phyloP scores from a whole-genome alignment of 805 yeast genomes.

The Nakazawaea ernobii region DNA sequence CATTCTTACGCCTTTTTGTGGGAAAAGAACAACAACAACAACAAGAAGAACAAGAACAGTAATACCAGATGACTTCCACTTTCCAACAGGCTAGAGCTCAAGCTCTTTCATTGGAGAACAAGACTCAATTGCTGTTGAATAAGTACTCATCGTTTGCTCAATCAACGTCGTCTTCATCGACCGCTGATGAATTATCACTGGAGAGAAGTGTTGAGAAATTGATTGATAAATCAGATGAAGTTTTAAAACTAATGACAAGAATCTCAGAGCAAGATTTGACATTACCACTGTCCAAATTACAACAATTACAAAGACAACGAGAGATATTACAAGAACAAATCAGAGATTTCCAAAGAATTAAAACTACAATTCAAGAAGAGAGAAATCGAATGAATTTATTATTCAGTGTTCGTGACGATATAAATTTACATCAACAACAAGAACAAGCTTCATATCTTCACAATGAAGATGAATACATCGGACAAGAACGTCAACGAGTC shows the following conservation, averaged over 20 bases:
- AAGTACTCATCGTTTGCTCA: constrained; percentile 50
- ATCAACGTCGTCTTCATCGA: constrained; percentile 40
- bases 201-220: constrained; percentile 44
- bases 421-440: constrained; percentile 57
- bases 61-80: constrained; percentile 29
- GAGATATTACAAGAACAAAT: constrained; percentile 71
- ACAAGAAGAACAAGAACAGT: background rate
- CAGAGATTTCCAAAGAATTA: constrained; percentile 54
- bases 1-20: no score
- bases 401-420: constrained; percentile 72
- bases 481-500: constrained; percentile 70
- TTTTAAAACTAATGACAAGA: constrained; percentile 44
- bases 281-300: constrained; percentile 66
- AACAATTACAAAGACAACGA: constrained; percentile 77
- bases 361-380: constrained; percentile 58
- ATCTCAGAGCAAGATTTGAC: constrained; percentile 50
- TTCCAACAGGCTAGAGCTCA: constrained; percentile 67
- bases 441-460: constrained; percentile 18
- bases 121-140: constrained; percentile 49
- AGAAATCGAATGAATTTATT: constrained; percentile 71
- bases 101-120: constrained; percentile 64
- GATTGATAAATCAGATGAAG: constrained; percentile 48
- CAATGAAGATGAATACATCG: constrained; percentile 65
- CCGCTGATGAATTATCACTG: constrained; percentile 40
- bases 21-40: background rate